Conservation (phyloP, 495 filamentous ascomycete genomes). For the Elasticomyces elasticus region DNA sequence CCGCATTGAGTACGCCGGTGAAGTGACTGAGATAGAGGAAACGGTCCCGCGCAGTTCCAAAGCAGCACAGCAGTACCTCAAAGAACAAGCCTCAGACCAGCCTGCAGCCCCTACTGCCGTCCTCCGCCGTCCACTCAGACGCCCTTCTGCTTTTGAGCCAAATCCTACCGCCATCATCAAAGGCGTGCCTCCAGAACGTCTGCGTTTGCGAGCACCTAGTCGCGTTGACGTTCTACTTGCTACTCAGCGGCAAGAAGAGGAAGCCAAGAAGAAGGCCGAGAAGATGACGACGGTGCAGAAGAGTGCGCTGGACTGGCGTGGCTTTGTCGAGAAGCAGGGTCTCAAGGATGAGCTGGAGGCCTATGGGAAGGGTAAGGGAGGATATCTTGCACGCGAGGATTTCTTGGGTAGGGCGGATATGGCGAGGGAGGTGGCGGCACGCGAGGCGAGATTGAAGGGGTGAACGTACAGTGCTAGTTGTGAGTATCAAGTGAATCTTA, state of each 20-base stretch:
- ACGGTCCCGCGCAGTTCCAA: conserved; percentile 66
- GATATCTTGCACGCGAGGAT: conserved; percentile 73
- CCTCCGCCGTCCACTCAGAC: conserved; percentile 57
- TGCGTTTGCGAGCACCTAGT: conserved; percentile 33
- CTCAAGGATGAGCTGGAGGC: conserved; percentile 82
- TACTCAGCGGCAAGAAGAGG: conserved; percentile 33
- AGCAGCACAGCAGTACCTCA: conserved; percentile 69
- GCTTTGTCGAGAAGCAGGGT: conserved; percentile 83
- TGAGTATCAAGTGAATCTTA: no score
- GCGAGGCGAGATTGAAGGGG: conserved; percentile 49
- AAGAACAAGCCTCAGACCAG: conserved; percentile 18
- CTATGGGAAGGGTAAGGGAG: conserved; percentile 73
- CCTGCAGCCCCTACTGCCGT: conserved; percentile 23
- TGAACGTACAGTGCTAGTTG: no score
- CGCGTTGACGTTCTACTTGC: conserved; percentile 26
- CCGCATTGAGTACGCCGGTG: conserved; percentile 85
- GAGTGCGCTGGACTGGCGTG: conserved; percentile 87
- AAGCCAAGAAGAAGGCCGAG: conserved; percentile 46
- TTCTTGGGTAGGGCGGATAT: conserved; percentile 78
- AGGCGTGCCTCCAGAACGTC: conserved; percentile 27
- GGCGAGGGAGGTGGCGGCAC: conserved; percentile 64
- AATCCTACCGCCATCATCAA: conserved; percentile 37
- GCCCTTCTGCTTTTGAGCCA: conserved; percentile 76
- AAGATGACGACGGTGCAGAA: conserved; percentile 97
- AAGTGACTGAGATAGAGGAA: conserved; percentile 63